Evolutionary conservation across 768 basidiomycete species (phyloP), one percentile per base, ranked within the genome.

Genomic region (Podaxis mareebaensis): DNA sequence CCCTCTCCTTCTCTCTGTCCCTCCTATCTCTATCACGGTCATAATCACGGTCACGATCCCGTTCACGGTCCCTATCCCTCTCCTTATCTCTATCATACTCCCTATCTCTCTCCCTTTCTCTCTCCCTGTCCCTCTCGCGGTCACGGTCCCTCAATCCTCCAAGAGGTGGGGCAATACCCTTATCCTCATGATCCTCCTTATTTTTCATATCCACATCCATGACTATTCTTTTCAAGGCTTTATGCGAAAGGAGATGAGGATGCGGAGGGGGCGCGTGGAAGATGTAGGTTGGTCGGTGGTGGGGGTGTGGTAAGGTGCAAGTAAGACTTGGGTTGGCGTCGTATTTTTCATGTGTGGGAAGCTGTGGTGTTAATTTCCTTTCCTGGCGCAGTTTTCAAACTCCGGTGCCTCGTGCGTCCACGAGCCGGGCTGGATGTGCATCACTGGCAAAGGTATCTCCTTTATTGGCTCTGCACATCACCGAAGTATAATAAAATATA

Each of bases 201-300:
- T 75, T 79, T 75, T 90, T 89, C 89, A 91, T 91, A 69, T 92
- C 91, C 67, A 92, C 83, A 73, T 92, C 91, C 91, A 92, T 92
- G 3, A 22, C 36, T 46, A 5, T n/a, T 44, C n/a, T 46, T 46
- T 20, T 20, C 44, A 3, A 46, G n/a, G 2, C 33, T 33, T 33
- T 33, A 33, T 46, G 22, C 44, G 44, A 46, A 46, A 20, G 20
- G 20, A 46, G 7, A 17, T 20, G 22, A 46, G n/a, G 44, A 46
- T 46, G 44, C 17, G n/a, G 10, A 20, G n/a, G 44, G 7, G 20
- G 7, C 5, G 44, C 8, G 20, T 20, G 6, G 44, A 46, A 17
- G 44, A 4, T 10, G 44, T 20, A 20, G 4, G 20, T 46, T 20
- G 10, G 44, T 20, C n/a, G 10, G 44, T 46, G 44, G 44, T 46